Evolutionary conservation across 495 filamentous ascomycete species (phyloP).

Genomic region (Viridothelium virens): DNA sequence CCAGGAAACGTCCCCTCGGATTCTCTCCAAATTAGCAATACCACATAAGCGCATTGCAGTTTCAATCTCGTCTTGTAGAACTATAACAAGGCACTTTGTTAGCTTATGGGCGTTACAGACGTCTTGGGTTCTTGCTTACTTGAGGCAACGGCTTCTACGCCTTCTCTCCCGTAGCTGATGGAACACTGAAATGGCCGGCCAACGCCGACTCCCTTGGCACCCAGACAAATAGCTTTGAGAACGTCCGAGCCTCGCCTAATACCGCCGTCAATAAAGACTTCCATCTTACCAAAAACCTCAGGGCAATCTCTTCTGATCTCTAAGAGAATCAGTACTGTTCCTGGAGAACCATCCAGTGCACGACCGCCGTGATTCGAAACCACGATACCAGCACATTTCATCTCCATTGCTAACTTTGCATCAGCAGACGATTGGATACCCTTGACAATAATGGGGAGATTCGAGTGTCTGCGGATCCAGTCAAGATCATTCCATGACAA

Average conservation of each 20-base stretch:
- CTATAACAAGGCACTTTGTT: slow-evolving; percentile 32
- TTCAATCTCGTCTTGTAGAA: slow-evolving; percentile 69
- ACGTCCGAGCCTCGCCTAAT: slow-evolving; percentile 25
- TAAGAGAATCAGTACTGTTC: slow-evolving; percentile 54
- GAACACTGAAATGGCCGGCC: slow-evolving; percentile 27
- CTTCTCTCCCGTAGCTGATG: slow-evolving; percentile 23
- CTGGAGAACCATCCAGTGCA: slow-evolving; percentile 53
- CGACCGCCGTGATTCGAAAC: slow-evolving; percentile 65
- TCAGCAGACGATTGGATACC: slow-evolving; percentile 58
- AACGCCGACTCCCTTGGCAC: slow-evolving; percentile 26
- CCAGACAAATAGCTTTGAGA: slow-evolving; percentile 25
- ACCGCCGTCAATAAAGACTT: slow-evolving; percentile 55
- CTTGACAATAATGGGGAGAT: slow-evolving; percentile 52
- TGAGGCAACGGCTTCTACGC: slow-evolving; percentile 21
- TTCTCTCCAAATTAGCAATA: slow-evolving; percentile 61
- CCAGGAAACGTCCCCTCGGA: slow-evolving; percentile 33
- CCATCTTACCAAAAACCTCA: slow-evolving; percentile 53
- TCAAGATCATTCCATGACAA: slow-evolving; percentile 36
- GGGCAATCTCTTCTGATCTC: slow-evolving; percentile 55
- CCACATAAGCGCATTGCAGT: slow-evolving; percentile 74
- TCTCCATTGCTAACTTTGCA: slow-evolving; percentile 47
- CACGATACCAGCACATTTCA: slow-evolving; percentile 53
- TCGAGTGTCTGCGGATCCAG: slow-evolving; percentile 43
- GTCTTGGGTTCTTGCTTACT: slow-evolving; percentile 18
- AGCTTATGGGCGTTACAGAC: background rate